Conservation (phyloP, 371 early-diverging fungal species). For the Edhazardia aedis region DNA sequence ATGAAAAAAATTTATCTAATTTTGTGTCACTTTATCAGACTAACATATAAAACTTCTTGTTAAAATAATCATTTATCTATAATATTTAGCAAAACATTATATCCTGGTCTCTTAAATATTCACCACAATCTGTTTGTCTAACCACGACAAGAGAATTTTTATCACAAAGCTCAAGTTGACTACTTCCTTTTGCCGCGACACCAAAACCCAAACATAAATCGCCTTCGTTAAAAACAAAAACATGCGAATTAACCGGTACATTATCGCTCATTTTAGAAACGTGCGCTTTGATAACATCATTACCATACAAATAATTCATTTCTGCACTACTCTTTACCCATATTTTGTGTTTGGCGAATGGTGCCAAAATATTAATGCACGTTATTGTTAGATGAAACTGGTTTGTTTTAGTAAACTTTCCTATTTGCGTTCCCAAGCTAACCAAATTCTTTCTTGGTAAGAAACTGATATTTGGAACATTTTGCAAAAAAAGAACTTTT, state of each 20-base stretch:
- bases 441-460: conserved; percentile 56
- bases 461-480: neutral
- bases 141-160: conserved; percentile 78
- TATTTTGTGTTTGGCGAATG: conserved; percentile 76
- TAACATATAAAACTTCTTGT: too few species aligned
- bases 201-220: conserved; percentile 91
- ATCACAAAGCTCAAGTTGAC: conserved; percentile 64
- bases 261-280: conserved; percentile 78
- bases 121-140: conserved; percentile 91
- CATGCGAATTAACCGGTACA: conserved; percentile 83
- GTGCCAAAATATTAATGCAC: conserved; percentile 64
- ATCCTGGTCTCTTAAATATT: conserved; percentile 52
- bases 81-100: neutral
- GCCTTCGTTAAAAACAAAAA: conserved; percentile 69
- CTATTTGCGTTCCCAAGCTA: conserved; percentile 75
- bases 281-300: conserved; percentile 89
- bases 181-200: conserved; percentile 69
- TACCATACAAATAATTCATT: conserved; percentile 94
- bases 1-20: too few species aligned
- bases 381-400: conserved; percentile 84
- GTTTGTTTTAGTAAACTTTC: conserved; percentile 85
- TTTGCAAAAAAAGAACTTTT: neutral
- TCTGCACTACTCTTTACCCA: conserved; percentile 95
- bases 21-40: too few species aligned
- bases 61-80: too few species aligned